Percentiles rank a stretch among this genome's conserved stretches.
Evolutionary conservation across 2,329 filamentous ascomycete genomes (phyloP).

Genomic region (Chrysoporthe puriensis): DNA sequence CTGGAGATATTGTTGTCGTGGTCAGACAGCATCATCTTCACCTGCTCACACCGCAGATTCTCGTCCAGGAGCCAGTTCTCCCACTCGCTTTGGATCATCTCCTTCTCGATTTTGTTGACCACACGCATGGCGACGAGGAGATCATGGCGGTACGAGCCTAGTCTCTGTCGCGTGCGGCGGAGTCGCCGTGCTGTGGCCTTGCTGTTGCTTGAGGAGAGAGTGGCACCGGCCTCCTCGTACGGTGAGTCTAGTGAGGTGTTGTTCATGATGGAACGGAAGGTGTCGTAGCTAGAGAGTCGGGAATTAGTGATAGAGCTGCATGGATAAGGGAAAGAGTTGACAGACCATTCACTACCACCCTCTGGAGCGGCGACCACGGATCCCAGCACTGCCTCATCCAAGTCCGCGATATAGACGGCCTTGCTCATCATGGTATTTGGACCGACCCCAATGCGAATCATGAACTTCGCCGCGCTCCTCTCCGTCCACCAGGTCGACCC

Average conservation of each 20-base stretch:
- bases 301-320: constrained; percentile 5
- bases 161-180: constrained; percentile 77
- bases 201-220: constrained; percentile 52
- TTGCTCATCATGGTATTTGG: constrained; percentile 83
- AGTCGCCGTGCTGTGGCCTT: constrained; percentile 66
- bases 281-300: constrained; percentile 53
- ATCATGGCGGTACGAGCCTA: constrained; percentile 86
- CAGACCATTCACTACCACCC: constrained; percentile 55
- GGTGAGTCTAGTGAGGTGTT: constrained; percentile 61
- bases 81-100: constrained; percentile 87
- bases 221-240: constrained; percentile 55
- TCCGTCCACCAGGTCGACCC: constrained; percentile 84
- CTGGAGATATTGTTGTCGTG: constrained; percentile 17
- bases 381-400: constrained; percentile 64
- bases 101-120: constrained; percentile 85
- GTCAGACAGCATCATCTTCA: constrained; percentile 48
- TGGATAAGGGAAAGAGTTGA: constrained; percentile 5
- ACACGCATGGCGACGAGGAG: constrained; percentile 87
- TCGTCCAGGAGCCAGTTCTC: constrained; percentile 90
- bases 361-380: constrained; percentile 40
- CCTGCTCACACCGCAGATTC: constrained; percentile 71
- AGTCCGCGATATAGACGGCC: constrained; percentile 79
- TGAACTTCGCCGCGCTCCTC: constrained; percentile 77
- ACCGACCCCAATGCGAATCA: constrained; percentile 78
- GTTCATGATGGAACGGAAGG: constrained; percentile 63